Evolutionary conservation across 768 basidiomycete species (phyloP).

Genomic region (Suillus spraguei): DNA sequence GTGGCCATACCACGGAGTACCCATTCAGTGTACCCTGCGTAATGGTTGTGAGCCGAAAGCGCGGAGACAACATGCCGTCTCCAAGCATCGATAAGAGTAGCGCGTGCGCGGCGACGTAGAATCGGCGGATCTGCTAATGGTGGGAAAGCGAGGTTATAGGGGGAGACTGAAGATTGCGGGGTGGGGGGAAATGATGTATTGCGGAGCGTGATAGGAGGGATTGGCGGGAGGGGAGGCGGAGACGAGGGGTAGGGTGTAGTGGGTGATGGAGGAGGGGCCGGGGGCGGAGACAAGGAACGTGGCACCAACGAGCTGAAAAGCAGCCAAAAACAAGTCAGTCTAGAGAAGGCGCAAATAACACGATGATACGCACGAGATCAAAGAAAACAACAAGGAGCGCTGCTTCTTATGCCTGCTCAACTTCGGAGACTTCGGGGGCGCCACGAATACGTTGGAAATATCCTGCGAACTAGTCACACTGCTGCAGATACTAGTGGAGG

Average conservation of each 20-base stretch:
- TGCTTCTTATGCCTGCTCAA: conserved; percentile 64
- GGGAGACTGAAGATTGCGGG: conserved; percentile 26
- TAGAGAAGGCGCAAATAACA: conserved; percentile 10
- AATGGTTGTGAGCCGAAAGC: conserved; percentile 38
- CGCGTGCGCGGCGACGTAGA: conserved; percentile 64
- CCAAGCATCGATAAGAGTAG: conserved; percentile 67
- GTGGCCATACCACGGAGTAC: conserved; percentile 31
- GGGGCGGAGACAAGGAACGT: conserved; percentile 32
- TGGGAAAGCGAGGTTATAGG: conserved; percentile 15
- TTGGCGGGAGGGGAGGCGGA: conserved; percentile 31
- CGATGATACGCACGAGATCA: conserved; percentile 54
- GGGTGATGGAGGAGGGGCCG: conserved; percentile 24
- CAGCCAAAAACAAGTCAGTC: conserved; percentile 10
- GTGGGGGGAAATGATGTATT: conserved; percentile 25
- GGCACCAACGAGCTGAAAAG: conserved; percentile 31
- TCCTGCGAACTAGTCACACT: conserved; percentile 22
- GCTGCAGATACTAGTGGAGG: conserved; percentile 23
- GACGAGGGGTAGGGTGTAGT: conserved; percentile 25
- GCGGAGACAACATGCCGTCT: conserved; percentile 62
- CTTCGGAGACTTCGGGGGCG: conserved; percentile 35
- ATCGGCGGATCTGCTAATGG: conserved; percentile 34
- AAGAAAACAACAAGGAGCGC: conserved; percentile 67
- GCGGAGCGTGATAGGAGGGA: conserved; percentile 26
- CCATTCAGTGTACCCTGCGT: conserved; percentile 37
- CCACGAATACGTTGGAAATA: conserved; percentile 9